Percentiles rank a stretch among this genome's conserved stretches.
These are phyloP conservation scores for Euphorbia corollata DNA, from an alignment of 441 rosid species.

Conservation along the genomic window DNA sequence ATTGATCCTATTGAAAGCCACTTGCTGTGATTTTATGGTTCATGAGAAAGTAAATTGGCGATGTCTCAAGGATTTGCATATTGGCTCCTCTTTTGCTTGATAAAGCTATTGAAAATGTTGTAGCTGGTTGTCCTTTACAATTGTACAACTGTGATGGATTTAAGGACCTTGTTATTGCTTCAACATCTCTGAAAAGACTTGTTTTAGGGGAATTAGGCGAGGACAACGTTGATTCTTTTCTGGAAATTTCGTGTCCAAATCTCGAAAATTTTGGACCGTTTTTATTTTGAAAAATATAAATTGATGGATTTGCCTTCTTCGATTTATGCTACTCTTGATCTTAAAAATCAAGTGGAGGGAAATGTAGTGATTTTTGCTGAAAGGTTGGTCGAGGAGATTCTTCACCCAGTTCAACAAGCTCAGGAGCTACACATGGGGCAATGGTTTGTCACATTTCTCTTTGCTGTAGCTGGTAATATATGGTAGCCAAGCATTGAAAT, in stretches of 20 bases:
- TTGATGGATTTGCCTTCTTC: constrained; percentile 1
- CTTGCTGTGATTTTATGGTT: not conserved
- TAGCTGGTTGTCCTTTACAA: constrained; percentile 16
- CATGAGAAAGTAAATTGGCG: constrained; percentile 12
- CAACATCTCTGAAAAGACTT: constrained; percentile 13
- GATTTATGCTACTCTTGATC: not conserved
- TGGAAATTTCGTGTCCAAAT: constrained; percentile 7
- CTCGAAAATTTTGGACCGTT: not conserved
- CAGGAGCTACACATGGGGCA: not conserved
- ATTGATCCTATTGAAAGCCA: not conserved
- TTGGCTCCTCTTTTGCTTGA: not conserved
- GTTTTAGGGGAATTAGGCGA: not conserved
- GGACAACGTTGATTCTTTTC: no score
- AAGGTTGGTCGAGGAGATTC: not conserved
- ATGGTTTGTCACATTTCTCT: no score
- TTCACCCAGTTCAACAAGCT: not conserved
- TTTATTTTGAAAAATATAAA: no score
- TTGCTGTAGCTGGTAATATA: no score
- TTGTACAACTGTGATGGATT: not conserved
- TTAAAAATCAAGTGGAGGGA: no score
- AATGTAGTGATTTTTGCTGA: no score
- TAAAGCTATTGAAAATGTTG: constrained; percentile 9
- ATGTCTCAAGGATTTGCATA: constrained; percentile 16
- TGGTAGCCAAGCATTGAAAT: no score
- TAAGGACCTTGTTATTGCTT: not conserved